phyloP scores from a whole-genome alignment of 352 stramenopile species.

The Phytophthora colocasiae region DNA sequence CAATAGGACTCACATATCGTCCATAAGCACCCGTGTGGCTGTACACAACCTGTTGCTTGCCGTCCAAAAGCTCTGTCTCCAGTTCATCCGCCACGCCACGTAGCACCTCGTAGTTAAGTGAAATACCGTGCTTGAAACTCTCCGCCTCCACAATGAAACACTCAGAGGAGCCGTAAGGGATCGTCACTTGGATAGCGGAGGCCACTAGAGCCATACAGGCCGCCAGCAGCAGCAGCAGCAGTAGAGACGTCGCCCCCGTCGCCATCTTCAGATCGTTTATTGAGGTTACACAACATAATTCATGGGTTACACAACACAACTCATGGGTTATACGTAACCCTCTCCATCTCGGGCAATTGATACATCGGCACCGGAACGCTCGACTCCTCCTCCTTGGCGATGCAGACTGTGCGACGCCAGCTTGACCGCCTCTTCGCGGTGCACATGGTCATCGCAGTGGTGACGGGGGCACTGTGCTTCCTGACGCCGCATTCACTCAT shows the following conservation, averaged over 20 bases:
- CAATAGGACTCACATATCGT: conserved; percentile 63
- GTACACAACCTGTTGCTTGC: conserved; percentile 66
- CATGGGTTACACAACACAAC: background rate
- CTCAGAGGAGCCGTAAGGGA: conserved; percentile 53
- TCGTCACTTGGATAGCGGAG: conserved; percentile 55
- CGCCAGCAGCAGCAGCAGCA: conserved; percentile 34
- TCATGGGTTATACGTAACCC: conserved; percentile 1
- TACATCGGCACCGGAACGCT: background rate
- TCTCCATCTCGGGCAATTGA: background rate
- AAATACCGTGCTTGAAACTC: conserved; percentile 84
- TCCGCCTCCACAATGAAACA: conserved; percentile 80
- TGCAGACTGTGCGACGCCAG: conserved; percentile 73
- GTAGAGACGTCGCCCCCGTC: conserved; percentile 1
- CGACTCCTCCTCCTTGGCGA: conserved; percentile 13
- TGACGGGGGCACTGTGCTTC: conserved; percentile 75
- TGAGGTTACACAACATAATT: background rate
- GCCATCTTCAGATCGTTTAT: conserved; percentile 5
- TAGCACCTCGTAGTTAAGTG: conserved; percentile 87
- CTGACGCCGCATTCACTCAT: conserved; percentile 85
- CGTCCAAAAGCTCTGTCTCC: conserved; percentile 69
- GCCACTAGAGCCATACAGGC: conserved; percentile 7
- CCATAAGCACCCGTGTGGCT: conserved; percentile 57
- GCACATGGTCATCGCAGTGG: conserved; percentile 75
- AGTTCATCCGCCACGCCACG: conserved; percentile 77
- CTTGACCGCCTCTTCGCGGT: conserved; percentile 85